Percentiles rank a stretch among this genome's conserved stretches.
These are phyloP conservation scores for Calonectria hongkongensis DNA, from an alignment of 2,329 filamentous ascomycete genomes.

Conservation along the genomic window DNA sequence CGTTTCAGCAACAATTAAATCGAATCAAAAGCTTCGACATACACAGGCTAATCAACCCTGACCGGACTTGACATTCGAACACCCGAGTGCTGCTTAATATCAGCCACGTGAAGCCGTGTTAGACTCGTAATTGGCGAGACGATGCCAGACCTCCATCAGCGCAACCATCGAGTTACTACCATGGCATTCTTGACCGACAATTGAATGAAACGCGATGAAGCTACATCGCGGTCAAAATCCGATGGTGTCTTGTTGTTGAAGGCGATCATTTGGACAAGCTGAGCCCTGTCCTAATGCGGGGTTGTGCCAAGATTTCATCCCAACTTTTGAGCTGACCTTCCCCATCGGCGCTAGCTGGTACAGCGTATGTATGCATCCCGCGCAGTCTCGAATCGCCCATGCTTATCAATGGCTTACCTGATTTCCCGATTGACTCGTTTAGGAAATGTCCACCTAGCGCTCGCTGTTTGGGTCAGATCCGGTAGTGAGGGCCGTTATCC, in stretches of 20 bases:
- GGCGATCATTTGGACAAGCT: neutral
- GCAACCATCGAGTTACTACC: no score
- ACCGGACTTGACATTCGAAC: no score
- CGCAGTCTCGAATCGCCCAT: no score
- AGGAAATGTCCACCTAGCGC: neutral
- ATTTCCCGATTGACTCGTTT: neutral
- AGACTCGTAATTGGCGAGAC: no score
- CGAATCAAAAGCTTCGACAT: no score
- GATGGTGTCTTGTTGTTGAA: neutral
- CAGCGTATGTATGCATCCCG: neutral
- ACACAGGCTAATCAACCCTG: no score
- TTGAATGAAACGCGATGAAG: neutral
- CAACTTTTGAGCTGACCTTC: slow-evolving; percentile 11
- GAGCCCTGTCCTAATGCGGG: neutral
- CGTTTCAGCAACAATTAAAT: no score
- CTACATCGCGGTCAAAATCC: neutral
- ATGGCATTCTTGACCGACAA: no score
- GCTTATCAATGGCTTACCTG: neutral
- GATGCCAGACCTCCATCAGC: no score
- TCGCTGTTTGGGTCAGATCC: neutral
- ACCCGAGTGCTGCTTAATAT: no score
- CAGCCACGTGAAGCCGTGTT: no score
- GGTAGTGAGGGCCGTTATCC: neutral
- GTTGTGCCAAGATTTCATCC: slow-evolving; percentile 14
- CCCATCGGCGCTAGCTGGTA: neutral